Conservation (phyloP, 768 basidiomycete genomes). For the Cystobasidium ongulense region DNA sequence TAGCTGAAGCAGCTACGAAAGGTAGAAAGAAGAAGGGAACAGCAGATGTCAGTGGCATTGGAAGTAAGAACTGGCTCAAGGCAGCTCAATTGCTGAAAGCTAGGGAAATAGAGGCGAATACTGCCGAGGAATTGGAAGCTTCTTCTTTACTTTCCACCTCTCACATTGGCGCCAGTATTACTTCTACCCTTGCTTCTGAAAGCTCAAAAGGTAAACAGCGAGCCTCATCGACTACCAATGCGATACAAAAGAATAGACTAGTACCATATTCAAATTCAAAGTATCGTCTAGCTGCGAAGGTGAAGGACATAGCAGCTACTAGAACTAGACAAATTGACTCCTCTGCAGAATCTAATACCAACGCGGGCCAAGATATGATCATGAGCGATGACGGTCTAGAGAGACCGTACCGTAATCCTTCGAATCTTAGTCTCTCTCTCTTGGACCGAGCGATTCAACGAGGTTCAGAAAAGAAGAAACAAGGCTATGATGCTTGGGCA, state of each 20-base stretch:
- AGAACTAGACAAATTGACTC: not conserved
- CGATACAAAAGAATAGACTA: not conserved
- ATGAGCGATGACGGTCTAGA: not conserved
- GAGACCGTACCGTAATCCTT: not conserved
- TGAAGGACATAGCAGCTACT: not conserved
- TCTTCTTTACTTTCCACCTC: not conserved
- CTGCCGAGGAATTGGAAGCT: not conserved
- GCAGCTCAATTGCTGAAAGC: not conserved
- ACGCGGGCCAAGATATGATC: not conserved
- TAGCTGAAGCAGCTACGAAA: not conserved
- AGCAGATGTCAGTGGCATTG: not conserved
- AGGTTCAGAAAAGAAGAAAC: not conserved
- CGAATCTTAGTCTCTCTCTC: not conserved
- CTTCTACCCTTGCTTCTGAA: not conserved
- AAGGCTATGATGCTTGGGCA: slow-evolving; percentile 17
- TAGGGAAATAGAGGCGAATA: not conserved
- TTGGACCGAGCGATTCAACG: not conserved
- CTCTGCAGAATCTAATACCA: not conserved
- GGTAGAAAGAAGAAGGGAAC: not conserved
- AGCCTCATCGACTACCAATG: not conserved
- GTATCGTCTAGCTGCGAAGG: slow-evolving; percentile 8
- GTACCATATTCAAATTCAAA: not conserved
- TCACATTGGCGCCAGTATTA: not conserved
- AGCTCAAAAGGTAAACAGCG: not conserved
- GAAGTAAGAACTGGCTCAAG: slow-evolving; percentile 26